phyloP scores from a whole-genome alignment of 108 stramenopile genomes.

The Nannochloropsis salina region DNA sequence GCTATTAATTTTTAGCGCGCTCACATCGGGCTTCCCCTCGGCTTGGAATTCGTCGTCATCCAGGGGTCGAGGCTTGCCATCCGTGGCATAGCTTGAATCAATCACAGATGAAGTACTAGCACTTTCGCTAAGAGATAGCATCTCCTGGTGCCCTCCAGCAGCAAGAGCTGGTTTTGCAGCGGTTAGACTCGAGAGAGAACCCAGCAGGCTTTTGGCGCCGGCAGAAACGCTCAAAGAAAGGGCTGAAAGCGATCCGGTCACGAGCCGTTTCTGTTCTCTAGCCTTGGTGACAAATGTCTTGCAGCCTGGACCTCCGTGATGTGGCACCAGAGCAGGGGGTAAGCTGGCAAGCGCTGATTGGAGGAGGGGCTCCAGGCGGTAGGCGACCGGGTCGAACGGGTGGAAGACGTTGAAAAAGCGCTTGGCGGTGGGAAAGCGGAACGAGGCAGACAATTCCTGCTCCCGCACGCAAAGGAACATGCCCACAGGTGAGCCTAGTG shows the following conservation, averaged over 20 bases:
- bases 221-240: neutral
- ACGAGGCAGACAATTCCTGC: neutral
- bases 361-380: constrained; percentile 29
- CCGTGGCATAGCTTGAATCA: neutral
- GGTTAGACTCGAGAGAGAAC: neutral
- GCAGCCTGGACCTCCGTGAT: constrained; percentile 22
- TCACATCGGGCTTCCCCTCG: neutral
- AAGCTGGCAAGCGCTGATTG: neutral
- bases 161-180: neutral
- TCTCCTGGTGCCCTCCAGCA: neutral
- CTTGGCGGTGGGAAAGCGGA: constrained; percentile 19
- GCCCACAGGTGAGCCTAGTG: constrained; percentile 22
- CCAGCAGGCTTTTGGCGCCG: neutral
- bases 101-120: neutral
- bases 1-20: neutral
- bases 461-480: constrained; percentile 25
- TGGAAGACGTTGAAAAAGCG: constrained; percentile 36
- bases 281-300: neutral
- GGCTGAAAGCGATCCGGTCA: neutral
- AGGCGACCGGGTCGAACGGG: constrained; percentile 36
- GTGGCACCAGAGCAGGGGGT: constrained; percentile 27
- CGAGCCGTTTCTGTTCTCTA: neutral
- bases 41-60: neutral
- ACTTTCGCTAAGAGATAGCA: neutral
- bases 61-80: neutral